Conservation (phyloP, 2,329 filamentous ascomycete species). For the Phoma herbarum region DNA sequence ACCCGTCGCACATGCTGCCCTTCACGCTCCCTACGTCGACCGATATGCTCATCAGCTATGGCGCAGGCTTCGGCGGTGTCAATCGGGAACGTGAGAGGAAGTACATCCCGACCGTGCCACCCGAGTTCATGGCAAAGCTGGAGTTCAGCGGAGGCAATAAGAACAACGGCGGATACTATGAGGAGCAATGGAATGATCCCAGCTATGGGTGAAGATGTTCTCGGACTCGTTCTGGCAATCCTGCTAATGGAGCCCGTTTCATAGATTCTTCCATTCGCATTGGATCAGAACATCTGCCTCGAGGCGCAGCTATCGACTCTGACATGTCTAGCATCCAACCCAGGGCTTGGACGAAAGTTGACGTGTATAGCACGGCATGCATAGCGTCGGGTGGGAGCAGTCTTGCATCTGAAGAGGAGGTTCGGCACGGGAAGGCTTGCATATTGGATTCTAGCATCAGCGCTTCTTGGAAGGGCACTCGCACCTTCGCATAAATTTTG, state of each 20-base stretch:
- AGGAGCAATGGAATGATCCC: constrained; percentile 47
- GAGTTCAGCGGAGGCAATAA: constrained; percentile 64
- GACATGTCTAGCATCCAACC: not conserved
- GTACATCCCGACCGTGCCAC: constrained; percentile 94
- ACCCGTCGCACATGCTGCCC: constrained; percentile 90
- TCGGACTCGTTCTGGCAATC: not conserved
- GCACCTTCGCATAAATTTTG: not conserved
- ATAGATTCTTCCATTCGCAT: constrained; percentile 10
- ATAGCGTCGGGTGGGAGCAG: not conserved
- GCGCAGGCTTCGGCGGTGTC: constrained; percentile 90
- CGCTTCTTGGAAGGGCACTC: not conserved
- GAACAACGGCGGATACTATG: constrained; percentile 38
- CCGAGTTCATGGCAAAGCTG: constrained; percentile 89
- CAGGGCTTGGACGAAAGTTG: not conserved
- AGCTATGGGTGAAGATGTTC: constrained; percentile 43
- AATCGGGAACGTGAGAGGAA: constrained; percentile 92
- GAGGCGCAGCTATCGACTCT: not conserved
- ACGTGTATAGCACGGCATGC: not conserved
- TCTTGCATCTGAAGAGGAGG: not conserved
- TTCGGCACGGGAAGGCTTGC: not conserved
- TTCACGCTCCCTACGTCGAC: constrained; percentile 96
- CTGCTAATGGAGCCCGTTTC: constrained; percentile 2
- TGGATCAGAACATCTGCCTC: constrained; percentile 2
- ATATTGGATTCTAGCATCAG: not conserved
- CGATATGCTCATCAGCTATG: constrained; percentile 96